These are phyloP conservation scores for Rhodotorula toruloides DNA, from an alignment of 768 basidiomycete genomes.

Conservation along the genomic window DNA sequence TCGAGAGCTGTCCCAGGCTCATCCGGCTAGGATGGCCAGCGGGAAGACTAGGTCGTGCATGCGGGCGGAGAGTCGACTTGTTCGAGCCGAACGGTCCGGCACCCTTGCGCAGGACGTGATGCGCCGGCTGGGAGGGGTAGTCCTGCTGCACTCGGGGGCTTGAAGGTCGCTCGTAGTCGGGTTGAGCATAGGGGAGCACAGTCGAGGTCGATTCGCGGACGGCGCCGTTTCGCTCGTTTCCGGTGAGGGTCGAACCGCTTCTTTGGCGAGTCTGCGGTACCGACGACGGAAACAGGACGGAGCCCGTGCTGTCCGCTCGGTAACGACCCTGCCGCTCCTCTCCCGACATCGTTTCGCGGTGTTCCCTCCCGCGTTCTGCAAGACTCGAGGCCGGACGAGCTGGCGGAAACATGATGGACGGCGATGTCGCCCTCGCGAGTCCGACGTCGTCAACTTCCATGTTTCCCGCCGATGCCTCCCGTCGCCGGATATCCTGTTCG, in stretches of 20 bases:
- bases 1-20: no score
- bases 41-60: no score
- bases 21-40: no score
- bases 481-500: slow-evolving; percentile 13
- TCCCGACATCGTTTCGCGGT: no score
- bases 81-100: no score
- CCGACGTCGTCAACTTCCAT: no score
- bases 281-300: background rate
- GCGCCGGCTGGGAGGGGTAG: background rate
- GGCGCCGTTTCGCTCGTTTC: no score
- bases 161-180: background rate
- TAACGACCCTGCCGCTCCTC: background rate
- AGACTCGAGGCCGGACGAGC: background rate
- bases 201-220: background rate
- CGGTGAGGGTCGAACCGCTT: no score
- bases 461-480: background rate
- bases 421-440: background rate
- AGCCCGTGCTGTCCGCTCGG: background rate
- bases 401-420: background rate
- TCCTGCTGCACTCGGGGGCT: background rate
- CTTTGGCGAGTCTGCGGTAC: background rate
- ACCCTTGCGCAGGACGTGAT: no score
- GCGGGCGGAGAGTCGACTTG: no score
- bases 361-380: no score
- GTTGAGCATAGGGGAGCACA: background rate